Percentiles rank a stretch among this genome's conserved stretches.
Conservation (phyloP, 306 rosid genomes). For the Quercus bicolor region DNA sequence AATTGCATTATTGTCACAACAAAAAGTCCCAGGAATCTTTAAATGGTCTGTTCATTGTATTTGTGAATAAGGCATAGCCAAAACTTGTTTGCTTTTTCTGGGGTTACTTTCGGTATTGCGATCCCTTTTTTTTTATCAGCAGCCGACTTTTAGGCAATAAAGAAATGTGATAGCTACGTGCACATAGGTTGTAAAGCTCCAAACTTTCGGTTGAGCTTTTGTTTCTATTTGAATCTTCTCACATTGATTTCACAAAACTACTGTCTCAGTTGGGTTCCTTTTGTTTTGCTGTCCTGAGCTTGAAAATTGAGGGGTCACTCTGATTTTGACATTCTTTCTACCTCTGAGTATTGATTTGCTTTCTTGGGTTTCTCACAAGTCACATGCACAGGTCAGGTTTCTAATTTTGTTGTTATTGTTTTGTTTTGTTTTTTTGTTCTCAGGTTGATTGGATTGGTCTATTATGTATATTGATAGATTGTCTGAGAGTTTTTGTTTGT, state of each 20-base stretch:
- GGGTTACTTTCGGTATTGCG: slow-evolving; percentile 25
- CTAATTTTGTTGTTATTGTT: slow-evolving; percentile 6
- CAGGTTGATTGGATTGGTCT: slow-evolving; percentile 2
- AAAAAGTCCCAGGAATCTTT: slow-evolving; percentile 24
- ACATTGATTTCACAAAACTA: slow-evolving; percentile 6
- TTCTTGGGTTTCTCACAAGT: slow-evolving; percentile 16
- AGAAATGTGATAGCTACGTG: slow-evolving; percentile 36
- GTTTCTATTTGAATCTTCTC: slow-evolving; percentile 14
- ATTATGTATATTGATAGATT: background rate
- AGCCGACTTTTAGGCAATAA: slow-evolving; percentile 42
- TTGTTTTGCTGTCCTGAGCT: slow-evolving; percentile 13
- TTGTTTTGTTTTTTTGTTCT: background rate
- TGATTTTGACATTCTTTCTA: slow-evolving; percentile 21
- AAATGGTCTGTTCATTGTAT: slow-evolving; percentile 10
- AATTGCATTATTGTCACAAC: background rate
- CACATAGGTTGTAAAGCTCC: slow-evolving; percentile 56
- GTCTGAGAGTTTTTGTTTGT: background rate
- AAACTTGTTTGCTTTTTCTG: background rate
- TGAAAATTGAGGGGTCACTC: slow-evolving; percentile 17
- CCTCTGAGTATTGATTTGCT: slow-evolving; percentile 12
- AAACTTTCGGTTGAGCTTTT: slow-evolving; percentile 43
- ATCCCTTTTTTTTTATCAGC: slow-evolving; percentile 18
- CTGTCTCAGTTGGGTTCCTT: background rate
- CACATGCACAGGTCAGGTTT: slow-evolving; percentile 36
- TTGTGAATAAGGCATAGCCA: background rate